phyloP scores from a whole-genome alignment of 306 rosid genomes.

The Sesbania bispinosa region DNA sequence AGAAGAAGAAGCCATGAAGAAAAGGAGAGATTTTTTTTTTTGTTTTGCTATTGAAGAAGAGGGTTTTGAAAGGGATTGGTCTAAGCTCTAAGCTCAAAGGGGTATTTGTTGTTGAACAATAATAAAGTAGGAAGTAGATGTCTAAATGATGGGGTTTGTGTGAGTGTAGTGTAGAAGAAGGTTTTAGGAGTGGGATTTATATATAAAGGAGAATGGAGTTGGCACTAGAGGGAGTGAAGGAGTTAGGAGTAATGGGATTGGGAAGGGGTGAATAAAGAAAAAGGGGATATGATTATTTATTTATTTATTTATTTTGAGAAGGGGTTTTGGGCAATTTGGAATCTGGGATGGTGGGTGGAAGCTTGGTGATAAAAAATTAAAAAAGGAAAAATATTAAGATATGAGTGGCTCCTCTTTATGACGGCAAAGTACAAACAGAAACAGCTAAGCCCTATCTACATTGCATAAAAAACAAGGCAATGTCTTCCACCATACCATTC shows the following conservation, averaged over 20 bases:
- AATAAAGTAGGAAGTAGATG: neutral
- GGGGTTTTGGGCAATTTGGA: constrained; percentile 34
- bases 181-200: constrained; percentile 19
- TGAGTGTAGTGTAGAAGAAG: constrained; percentile 13
- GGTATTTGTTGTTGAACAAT: neutral
- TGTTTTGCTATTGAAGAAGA: neutral
- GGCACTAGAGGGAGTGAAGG: neutral
- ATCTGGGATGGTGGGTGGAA: constrained; percentile 73
- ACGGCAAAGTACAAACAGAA: constrained; percentile 46
- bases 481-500: neutral
- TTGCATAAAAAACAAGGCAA: constrained; percentile 33
- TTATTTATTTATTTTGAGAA: neutral
- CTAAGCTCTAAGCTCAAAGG: neutral
- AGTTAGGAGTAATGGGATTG: neutral
- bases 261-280: neutral
- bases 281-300: neutral
- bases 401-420: constrained; percentile 41
- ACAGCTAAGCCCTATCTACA: constrained; percentile 52
- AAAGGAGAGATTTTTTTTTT: neutral
- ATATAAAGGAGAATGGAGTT: constrained; percentile 27
- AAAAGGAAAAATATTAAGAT: constrained; percentile 27
- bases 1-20: constrained; percentile 27
- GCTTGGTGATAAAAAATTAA: constrained; percentile 4
- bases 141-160: constrained; percentile 13
- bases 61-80: constrained; percentile 27